Conservation (phyloP, 2,329 filamentous ascomycete species). For the Ophiostoma populinum region DNA sequence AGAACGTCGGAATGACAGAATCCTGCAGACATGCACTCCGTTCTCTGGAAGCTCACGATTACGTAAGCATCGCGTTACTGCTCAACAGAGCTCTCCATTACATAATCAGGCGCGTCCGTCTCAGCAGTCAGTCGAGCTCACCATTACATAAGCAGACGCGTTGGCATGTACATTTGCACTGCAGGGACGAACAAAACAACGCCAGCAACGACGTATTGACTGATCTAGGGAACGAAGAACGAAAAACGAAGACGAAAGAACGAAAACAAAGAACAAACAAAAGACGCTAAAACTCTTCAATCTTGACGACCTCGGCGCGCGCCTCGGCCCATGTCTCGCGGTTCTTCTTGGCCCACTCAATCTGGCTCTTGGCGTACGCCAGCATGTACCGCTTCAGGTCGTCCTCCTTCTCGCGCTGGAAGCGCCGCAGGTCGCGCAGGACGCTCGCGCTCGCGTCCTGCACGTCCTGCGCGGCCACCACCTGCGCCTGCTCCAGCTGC, state of each 20-base stretch:
- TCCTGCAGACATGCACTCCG: too few species aligned
- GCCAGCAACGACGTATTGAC: neutral
- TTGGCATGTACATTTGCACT: too few species aligned
- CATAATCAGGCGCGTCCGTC: too few species aligned
- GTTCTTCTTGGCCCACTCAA: constrained; percentile 87
- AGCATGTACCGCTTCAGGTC: constrained; percentile 94
- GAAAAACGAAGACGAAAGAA: neutral
- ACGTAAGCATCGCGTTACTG: too few species aligned
- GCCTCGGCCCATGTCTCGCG: constrained; percentile 89
- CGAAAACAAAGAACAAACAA: neutral
- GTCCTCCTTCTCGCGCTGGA: constrained; percentile 90
- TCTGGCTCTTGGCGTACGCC: constrained; percentile 80
- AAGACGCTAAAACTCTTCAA: constrained; percentile 39
- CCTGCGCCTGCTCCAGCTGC: constrained; percentile 78
- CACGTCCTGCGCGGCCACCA: constrained; percentile 79
- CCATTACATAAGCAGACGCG: too few species aligned
- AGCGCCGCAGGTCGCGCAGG: constrained; percentile 75
- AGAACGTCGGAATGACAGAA: too few species aligned
- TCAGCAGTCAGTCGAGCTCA: too few species aligned
- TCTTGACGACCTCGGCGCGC: constrained; percentile 72
- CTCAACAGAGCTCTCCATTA: too few species aligned
- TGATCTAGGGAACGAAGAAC: neutral
- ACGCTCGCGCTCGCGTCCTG: constrained; percentile 83
- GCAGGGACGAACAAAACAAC: neutral
- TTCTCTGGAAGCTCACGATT: too few species aligned